Base-by-base conservation (phyloP, 345 rosid species). In the Aquilaria malaccensis region DNA sequence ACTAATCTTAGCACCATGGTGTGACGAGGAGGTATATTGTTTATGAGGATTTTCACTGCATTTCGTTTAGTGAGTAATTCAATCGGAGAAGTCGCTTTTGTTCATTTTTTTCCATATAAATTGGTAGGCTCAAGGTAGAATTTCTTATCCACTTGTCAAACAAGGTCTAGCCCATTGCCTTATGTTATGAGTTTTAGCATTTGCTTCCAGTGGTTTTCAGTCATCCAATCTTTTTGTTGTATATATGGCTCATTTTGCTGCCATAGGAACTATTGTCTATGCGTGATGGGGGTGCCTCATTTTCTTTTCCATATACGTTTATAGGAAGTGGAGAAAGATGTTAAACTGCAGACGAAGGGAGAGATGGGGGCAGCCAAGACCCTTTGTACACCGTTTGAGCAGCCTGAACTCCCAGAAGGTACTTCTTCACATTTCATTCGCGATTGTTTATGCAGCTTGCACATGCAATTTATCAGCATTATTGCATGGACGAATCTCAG, bases 1-100 rank as follows among this genome's bases (percentile, higher is more conserved):
- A 68, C 72, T 93, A 85, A 86, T 93, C 71, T 78, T 93, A 67
- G 97, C 99, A 73, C 98, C 99, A 15, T 93, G 99, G 99, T 89
- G 99, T 58, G 90, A 90, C 58, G 97, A 89, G 67, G 92, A 87
- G 96, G 98, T 87, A 74, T 37, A 74, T 37, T 58, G 30, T 51
- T 52, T 30, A 57, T n/a, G 30, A 59, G 22, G 50, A 2, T 31
- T 6, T 30, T 52, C 30, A 33, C 2, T 31, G 45, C 66, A 46
- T 58, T 41, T 6, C 29, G 7, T 12, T 31, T 48, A 31, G 14
- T 13, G 29, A 48, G 30, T 46, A 37, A 37, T 37, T 37, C 7
- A 9, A 37, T 37, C 43, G 22, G 22, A 37, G 7, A 37, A 37
- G 47, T 9, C 32, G 33, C 49, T 45, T 64, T 32, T n/a, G 14